phyloP scores from a whole-genome alignment of 306 rosid genomes.

The Vigna nakashimae region DNA sequence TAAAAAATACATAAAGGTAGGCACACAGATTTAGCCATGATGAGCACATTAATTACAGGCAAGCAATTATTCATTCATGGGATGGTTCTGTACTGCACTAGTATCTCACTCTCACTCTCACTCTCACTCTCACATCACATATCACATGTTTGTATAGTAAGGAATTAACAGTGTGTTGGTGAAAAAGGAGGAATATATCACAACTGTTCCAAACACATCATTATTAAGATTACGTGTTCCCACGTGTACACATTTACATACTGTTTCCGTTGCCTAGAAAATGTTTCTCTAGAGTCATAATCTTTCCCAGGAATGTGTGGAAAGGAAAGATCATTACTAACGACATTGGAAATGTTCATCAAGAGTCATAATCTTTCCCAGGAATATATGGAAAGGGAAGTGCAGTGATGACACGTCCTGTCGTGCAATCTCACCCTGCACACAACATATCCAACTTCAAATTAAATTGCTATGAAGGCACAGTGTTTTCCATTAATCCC shows the following conservation, averaged over 20 bases:
- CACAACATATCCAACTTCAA: conserved; percentile 22
- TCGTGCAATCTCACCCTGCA: conserved; percentile 44
- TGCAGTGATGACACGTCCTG: conserved; percentile 36
- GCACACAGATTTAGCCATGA: not conserved
- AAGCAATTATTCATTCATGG: conserved; percentile 16
- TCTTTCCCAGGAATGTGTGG: conserved; percentile 46
- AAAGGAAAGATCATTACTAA: conserved; percentile 40
- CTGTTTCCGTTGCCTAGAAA: conserved; percentile 14
- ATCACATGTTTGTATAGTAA: conserved; percentile 37
- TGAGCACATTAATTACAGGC: not conserved
- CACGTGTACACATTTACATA: conserved; percentile 16
- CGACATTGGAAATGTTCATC: conserved; percentile 21
- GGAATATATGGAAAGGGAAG: conserved; percentile 43
- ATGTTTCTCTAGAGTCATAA: conserved; percentile 28
- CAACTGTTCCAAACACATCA: conserved; percentile 30
- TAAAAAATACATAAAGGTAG: not conserved
- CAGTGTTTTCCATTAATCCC: conserved; percentile 1
- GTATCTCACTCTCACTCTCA: not conserved
- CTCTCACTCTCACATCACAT: conserved; percentile 9
- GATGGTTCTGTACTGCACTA: conserved; percentile 30
- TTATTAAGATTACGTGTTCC: conserved; percentile 1
- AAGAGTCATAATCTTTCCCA: conserved; percentile 32
- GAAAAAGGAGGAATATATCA: conserved; percentile 34
- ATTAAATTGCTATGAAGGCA: not conserved
- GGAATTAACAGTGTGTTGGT: conserved; percentile 23